phyloP scores from a whole-genome alignment of 768 basidiomycete genomes.

The Mycena leptocephala region DNA sequence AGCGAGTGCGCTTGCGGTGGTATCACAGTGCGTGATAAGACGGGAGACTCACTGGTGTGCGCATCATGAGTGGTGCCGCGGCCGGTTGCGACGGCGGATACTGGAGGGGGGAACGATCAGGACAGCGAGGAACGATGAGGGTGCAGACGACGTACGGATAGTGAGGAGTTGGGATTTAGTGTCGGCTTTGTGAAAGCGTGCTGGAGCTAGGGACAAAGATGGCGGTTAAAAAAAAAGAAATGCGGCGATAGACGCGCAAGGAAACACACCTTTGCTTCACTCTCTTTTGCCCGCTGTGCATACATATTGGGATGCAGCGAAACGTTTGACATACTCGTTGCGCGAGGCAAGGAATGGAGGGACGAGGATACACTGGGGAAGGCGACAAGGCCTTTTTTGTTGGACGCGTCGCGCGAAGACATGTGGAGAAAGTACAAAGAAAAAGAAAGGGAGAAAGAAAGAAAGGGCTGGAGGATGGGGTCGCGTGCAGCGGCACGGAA shows the following conservation, averaged over 20 bases:
- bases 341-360: slow-evolving; percentile 79
- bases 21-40: slow-evolving; percentile 11
- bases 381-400: slow-evolving; percentile 68
- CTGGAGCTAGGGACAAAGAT: slow-evolving; percentile 62
- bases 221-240: slow-evolving; percentile 7
- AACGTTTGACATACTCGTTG: slow-evolving; percentile 78
- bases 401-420: slow-evolving; percentile 54
- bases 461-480: slow-evolving; percentile 36
- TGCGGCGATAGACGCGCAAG: background rate
- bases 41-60: slow-evolving; percentile 24
- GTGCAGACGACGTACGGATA: slow-evolving; percentile 22
- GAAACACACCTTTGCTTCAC: slow-evolving; percentile 79
- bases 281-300: slow-evolving; percentile 76
- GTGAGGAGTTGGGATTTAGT: slow-evolving; percentile 42
- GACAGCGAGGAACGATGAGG: background rate
- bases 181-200: slow-evolving; percentile 74
- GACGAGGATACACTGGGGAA: slow-evolving; percentile 82
- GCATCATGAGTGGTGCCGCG: slow-evolving; percentile 31
- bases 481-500: slow-evolving; percentile 28
- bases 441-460: slow-evolving; percentile 37
- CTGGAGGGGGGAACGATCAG: background rate
- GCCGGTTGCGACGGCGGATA: background rate
- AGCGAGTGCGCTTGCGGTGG: background rate
- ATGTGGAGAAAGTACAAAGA: slow-evolving; percentile 43
- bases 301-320: slow-evolving; percentile 82